Evolutionary conservation across 2,329 filamentous ascomycete genomes (phyloP).

Genomic region (Phoma sp.): DNA sequence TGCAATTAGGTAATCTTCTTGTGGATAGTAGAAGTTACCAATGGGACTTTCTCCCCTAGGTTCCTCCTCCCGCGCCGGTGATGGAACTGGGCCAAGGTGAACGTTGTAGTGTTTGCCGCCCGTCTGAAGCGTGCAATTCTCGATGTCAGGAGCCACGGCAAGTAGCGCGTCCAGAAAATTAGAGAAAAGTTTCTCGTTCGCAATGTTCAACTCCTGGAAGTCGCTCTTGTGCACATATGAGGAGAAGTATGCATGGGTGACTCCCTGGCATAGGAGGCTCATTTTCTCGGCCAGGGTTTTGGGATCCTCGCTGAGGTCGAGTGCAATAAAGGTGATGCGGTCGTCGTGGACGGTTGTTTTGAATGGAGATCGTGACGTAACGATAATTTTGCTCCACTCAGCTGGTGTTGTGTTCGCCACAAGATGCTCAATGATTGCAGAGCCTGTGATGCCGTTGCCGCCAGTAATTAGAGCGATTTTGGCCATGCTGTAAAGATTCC

Average conservation of each 20-base stretch:
- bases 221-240: slow-evolving; percentile 17
- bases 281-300: slow-evolving; percentile 3
- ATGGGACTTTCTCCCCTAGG: neutral
- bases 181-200: slow-evolving; percentile 2
- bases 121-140: slow-evolving; percentile 13
- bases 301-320: slow-evolving; percentile 4
- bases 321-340: slow-evolving; percentile 11
- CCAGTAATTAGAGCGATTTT: slow-evolving; percentile 16
- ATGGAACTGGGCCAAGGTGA: slow-evolving; percentile 12
- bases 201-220: slow-evolving; percentile 4
- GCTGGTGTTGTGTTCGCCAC: neutral
- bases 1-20: slow-evolving; percentile 14
- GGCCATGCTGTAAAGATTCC: too few relatives aligned
- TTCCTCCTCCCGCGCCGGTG: slow-evolving; percentile 3
- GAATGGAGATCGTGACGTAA: slow-evolving; percentile 15
- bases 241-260: slow-evolving; percentile 20
- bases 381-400: slow-evolving; percentile 8
- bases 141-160: neutral
- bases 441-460: slow-evolving; percentile 16
- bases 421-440: slow-evolving; percentile 16
- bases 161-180: slow-evolving; percentile 13
- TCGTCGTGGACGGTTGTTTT: slow-evolving; percentile 9
- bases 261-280: neutral
- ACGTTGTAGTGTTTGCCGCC: slow-evolving; percentile 17
- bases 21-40: slow-evolving; percentile 15